Base-by-base conservation (phyloP, 2,329 filamentous ascomycete species). In the Botrytis porri region DNA sequence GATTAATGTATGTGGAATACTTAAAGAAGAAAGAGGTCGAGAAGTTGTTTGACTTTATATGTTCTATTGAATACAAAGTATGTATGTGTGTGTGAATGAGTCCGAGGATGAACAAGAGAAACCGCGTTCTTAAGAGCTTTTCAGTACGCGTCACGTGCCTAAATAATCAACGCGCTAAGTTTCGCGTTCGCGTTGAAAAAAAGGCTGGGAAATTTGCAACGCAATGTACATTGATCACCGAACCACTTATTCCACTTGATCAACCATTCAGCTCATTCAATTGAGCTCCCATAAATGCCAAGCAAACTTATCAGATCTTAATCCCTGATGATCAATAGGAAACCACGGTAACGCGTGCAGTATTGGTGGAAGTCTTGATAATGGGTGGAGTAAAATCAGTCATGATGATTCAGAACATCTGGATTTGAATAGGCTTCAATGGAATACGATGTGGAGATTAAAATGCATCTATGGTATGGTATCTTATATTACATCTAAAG, bases 291-390 rank as follows among this genome's bases (percentile, higher is more conserved):
- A n/a, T 39, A 22, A 9, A 43, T 48, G 45, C n/a, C 43, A 61
- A 63, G 63, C 64, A 75, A 67, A 67, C 32, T 78, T 77, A 78
- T 78, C 77, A 75, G 76, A 78, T 78, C 75, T 76, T 75, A 73
- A 75, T 76, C 73, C 75, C 74, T 22, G 75, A 70, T 48, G 51
- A 59, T 60, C n/a, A 45, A 22, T 29, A 41, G n/a, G 48, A 69
- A 69, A 43, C n/a, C 51, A 69, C 25, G 4, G 57, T 32, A 48
- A 60, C 71, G 65, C 54, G 64, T 70, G 25, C 41, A 45, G 39
- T 51, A 51, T 51, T 48, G 43, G 18, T 35, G 69, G 61, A 60
- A 57, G 45, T 71, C 64, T 67, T 69, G 37, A 54, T 69, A 60
- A 67, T 60, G 29, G 51, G 59, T 71, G 70, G 69, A 71, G 69